These are phyloP conservation scores for Groenewaldozyma tartarivorans DNA, from an alignment of 805 yeast species.

Conservation along the genomic window DNA sequence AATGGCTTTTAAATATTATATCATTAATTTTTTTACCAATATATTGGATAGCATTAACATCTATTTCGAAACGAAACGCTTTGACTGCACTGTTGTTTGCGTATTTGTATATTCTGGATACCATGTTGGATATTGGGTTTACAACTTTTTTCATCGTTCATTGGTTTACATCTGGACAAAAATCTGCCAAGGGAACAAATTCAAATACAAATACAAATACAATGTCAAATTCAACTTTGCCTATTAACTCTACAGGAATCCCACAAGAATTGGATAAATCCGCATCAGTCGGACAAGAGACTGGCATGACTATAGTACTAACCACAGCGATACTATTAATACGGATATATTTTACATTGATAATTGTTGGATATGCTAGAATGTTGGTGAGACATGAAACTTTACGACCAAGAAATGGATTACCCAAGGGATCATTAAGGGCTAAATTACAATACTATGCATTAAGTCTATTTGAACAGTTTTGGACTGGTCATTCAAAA, in stretches of 20 bases:
- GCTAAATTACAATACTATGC: slow-evolving; percentile 24
- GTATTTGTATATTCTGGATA: slow-evolving; percentile 56
- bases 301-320: slow-evolving; percentile 38
- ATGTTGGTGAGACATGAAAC: slow-evolving; percentile 37
- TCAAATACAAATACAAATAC: neutral
- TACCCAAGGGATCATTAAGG: slow-evolving; percentile 23
- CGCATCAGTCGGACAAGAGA: slow-evolving; percentile 25
- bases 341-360: slow-evolving; percentile 46
- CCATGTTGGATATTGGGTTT: slow-evolving; percentile 55
- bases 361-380: slow-evolving; percentile 48
- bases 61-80: slow-evolving; percentile 45
- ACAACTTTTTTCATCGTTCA: slow-evolving; percentile 63
- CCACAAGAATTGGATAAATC: slow-evolving; percentile 12
- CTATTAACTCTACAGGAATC: neutral
- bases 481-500: slow-evolving; percentile 27
- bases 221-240: neutral
- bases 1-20: slow-evolving; percentile 68
- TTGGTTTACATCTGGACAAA: slow-evolving; percentile 44
- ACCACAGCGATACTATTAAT: slow-evolving; percentile 36
- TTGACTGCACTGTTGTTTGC: slow-evolving; percentile 55
- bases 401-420: slow-evolving; percentile 27
- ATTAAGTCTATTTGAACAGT: slow-evolving; percentile 22
- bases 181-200: neutral
- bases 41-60: slow-evolving; percentile 48
- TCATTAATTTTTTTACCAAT: slow-evolving; percentile 56